Base-by-base conservation (phyloP, 2,329 filamentous ascomycete species). In the Sarocladium brachiariae region DNA sequence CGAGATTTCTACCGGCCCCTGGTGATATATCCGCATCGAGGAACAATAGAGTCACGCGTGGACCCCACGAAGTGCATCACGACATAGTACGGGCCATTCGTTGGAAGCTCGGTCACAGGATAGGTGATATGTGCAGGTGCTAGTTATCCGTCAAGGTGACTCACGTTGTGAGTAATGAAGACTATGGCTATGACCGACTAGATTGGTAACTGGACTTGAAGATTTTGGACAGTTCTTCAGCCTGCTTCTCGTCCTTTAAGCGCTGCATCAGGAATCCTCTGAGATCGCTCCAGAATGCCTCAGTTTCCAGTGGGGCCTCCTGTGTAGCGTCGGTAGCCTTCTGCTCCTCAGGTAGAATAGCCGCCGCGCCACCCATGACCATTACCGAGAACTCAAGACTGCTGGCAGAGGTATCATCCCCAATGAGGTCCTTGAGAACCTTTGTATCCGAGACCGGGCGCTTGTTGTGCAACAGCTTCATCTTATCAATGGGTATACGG, bases 281-380 rank as follows among this genome's bases (percentile, higher is more conserved):
- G 55, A 99, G 67, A 70, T 97, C 93, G 8, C 70, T 70, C 93
- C 93, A 99, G 63, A 99, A 99, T 51, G 78, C 83, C 6, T 85
- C 80, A 11, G 81, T 85, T 61, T 80, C 71, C 56, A 95, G 63
- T 18, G 86, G 76, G 24, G 73, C 56, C 7, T 60, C 51, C 41
- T 54, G 50, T 3, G 51, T 52, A 13, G 58, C 54, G 3, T 57
- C 56, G 14, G 55, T 47, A 30, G 64, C 71, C 46, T 52, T 60
- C n/a, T 59, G 30, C 19, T 35, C 46, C 56, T 68, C 64, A 52
- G 69, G 69, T 50, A 68, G 65, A 43, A 71, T 70, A 0, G 70
- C 72, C 33, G 72, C 70, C 11, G 72, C 70, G 19, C 89, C 90
- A 2, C 86, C 87, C 63, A 96, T 81, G 18, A 96, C 77, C 90